Evolutionary conservation across 2,329 filamentous ascomycete species (phyloP), one percentile per base, ranked within the genome.

Genomic region (Diaporthe eres): DNA sequence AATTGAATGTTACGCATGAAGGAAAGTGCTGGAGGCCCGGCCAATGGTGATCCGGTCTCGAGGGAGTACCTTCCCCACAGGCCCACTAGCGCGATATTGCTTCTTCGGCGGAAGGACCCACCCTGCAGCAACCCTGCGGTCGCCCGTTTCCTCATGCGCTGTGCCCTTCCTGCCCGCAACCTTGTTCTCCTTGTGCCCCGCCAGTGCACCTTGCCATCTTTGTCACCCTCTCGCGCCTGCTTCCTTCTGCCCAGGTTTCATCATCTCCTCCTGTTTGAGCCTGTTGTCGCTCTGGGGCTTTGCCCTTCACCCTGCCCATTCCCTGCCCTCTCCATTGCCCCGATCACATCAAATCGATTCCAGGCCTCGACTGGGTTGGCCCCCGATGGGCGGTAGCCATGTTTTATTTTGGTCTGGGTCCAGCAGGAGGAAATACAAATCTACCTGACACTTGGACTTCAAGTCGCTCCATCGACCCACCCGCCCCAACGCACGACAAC

Each of bases 361-460:
- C 63, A 60, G 63, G 51, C 25, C 51, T 58, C 39, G 58, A 76
- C 72, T 57, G 65, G 75, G 72, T 53, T 74, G 25, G 44, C 72
- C 51, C 75, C 72, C 75, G 68, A 75, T 57, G 73, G 61, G 61
- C 73, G 22, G 13, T 67, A 63, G 58, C 67, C 31, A 75, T 75
- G 67, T 71, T 55, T 71, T 75, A 71, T 72, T 71, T 65, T 71
- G 70, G 75, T 75, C 73, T 31, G 53, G 73, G 74, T 58, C 70
- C 73, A 73, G 68, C 60, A 53, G 53, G 63, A 75, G 68, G 55
- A 72, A 72, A 42, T 49, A 63, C 73, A 70, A 51, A 57, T 71
- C 55, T 73, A 72, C 60, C 51, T 68, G 68, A 73, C 53, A 61
- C 68, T 42, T 61, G 44, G 19, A 51, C 44, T 31, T n/a, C 49